Conservation (phyloP, 148 eudicot genomes). For the Drosera capensis region DNA sequence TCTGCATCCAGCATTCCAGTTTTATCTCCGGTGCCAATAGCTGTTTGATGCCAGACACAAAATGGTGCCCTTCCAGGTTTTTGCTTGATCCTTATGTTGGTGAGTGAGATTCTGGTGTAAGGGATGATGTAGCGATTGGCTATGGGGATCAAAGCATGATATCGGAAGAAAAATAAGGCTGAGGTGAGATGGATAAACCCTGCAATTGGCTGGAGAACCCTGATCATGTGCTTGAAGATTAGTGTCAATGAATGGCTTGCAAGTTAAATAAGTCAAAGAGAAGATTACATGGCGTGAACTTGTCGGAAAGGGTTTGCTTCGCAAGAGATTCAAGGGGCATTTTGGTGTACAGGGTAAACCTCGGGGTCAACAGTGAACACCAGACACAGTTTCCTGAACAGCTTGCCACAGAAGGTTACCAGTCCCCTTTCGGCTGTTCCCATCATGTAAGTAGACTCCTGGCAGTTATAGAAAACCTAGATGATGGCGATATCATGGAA, state of each 20-base stretch:
- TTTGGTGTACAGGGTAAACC: conserved; percentile 6
- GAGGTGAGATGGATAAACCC: no score
- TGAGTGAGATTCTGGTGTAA: conserved; percentile 9
- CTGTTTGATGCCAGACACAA: conserved; percentile 7
- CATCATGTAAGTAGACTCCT: conserved; percentile 49
- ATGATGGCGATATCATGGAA: background rate
- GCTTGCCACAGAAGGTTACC: conserved; percentile 19
- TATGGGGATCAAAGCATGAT: conserved; percentile 15
- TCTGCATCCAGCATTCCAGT: conserved; percentile 41
- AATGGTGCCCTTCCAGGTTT: conserved; percentile 8
- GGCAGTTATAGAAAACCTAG: background rate
- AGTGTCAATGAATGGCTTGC: background rate
- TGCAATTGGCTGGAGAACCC: conserved; percentile 51
- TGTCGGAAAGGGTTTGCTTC: conserved; percentile 36
- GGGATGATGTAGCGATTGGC: conserved; percentile 12
- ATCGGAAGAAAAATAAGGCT: conserved; percentile 39
- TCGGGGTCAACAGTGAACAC: conserved; percentile 13
- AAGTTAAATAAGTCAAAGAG: conserved; percentile 9
- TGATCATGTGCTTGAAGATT: conserved; percentile 11
- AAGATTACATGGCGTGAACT: conserved; percentile 45
- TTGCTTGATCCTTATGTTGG: conserved; percentile 9
- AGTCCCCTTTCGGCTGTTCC: conserved; percentile 39
- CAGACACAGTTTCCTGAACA: conserved; percentile 33
- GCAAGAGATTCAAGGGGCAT: conserved; percentile 6
- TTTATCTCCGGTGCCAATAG: conserved; percentile 25